phyloP scores from a whole-genome alignment of 495 filamentous ascomycete genomes.

The Penicillium roqueforti region DNA sequence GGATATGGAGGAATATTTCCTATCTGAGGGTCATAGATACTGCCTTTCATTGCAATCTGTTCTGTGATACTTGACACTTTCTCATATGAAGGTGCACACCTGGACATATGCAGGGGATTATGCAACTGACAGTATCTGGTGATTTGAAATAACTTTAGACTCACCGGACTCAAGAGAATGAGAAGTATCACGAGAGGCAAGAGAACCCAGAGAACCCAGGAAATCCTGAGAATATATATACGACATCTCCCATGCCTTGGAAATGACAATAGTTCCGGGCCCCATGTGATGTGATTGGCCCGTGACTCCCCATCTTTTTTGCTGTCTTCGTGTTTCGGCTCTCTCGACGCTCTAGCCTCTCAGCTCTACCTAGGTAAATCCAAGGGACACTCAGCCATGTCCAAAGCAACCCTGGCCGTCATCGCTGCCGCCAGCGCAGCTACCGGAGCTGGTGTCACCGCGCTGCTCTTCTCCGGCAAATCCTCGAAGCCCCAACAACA shows the following conservation, averaged over 20 bases:
- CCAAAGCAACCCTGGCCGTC: slow-evolving; percentile 80
- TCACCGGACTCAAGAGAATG: not conserved
- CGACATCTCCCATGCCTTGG: not conserved
- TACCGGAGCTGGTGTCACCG: slow-evolving; percentile 80
- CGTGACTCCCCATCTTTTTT: slow-evolving; percentile 14
- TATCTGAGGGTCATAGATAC: not conserved
- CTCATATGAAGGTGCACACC: not conserved
- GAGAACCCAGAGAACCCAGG: not conserved
- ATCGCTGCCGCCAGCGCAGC: slow-evolving; percentile 87
- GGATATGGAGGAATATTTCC: not conserved
- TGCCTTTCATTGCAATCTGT: not conserved
- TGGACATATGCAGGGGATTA: not conserved
- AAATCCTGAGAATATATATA: not conserved
- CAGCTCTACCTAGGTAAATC: not conserved
- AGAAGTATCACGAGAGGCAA: not conserved
- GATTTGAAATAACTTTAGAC: not conserved
- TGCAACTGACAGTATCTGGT: not conserved
- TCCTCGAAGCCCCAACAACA: slow-evolving; percentile 43
- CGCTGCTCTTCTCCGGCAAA: slow-evolving; percentile 67
- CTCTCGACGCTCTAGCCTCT: not conserved
- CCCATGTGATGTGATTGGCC: slow-evolving; percentile 24
- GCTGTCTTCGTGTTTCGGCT: not conserved
- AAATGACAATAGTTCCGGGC: not conserved
- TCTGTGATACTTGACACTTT: not conserved
- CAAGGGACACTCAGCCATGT: slow-evolving; percentile 48